These are phyloP conservation scores for Calonectria pauciramosa DNA, from an alignment of 2,329 filamentous ascomycete genomes.

Conservation along the genomic window DNA sequence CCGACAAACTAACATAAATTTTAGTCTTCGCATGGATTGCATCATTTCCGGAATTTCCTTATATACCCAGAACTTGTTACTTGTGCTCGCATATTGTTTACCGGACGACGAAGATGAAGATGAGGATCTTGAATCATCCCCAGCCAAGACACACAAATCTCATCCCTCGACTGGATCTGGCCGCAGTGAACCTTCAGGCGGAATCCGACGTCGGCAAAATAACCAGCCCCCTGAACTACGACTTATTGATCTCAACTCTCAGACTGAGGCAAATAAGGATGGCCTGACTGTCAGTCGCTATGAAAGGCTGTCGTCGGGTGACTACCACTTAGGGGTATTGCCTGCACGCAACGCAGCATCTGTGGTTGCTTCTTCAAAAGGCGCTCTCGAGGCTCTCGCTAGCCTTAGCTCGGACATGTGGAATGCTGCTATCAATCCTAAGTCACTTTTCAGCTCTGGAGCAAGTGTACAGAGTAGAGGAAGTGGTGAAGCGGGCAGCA, in stretches of 20 bases:
- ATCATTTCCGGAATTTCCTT: constrained; percentile 97
- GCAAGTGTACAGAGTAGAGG: constrained; percentile 79
- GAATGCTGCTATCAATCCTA: constrained; percentile 92
- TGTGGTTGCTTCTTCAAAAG: constrained; percentile 74
- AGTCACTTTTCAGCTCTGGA: constrained; percentile 86
- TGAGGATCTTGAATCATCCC: constrained; percentile 47
- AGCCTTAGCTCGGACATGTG: constrained; percentile 83
- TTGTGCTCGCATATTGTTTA: constrained; percentile 91
- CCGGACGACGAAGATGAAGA: constrained; percentile 77
- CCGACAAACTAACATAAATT: constrained; percentile 67
- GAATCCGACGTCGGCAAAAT: constrained; percentile 79
- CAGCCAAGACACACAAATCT: constrained; percentile 55
- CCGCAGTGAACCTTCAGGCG: constrained; percentile 72
- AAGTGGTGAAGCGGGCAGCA: constrained; percentile 67
- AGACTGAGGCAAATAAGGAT: constrained; percentile 90
- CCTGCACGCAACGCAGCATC: constrained; percentile 79
- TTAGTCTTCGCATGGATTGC: constrained; percentile 93
- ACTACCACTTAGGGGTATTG: constrained; percentile 91
- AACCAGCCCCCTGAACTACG: constrained; percentile 90
- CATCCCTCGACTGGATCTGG: constrained; percentile 62
- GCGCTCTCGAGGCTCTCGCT: constrained; percentile 83
- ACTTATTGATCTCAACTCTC: constrained; percentile 88
- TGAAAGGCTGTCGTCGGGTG: constrained; percentile 86
- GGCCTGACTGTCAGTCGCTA: constrained; percentile 88
- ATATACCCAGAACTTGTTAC: constrained; percentile 91